These are phyloP conservation scores for Talaromyces amestolkiae DNA, from an alignment of 2,329 filamentous ascomycete genomes.

Conservation along the genomic window DNA sequence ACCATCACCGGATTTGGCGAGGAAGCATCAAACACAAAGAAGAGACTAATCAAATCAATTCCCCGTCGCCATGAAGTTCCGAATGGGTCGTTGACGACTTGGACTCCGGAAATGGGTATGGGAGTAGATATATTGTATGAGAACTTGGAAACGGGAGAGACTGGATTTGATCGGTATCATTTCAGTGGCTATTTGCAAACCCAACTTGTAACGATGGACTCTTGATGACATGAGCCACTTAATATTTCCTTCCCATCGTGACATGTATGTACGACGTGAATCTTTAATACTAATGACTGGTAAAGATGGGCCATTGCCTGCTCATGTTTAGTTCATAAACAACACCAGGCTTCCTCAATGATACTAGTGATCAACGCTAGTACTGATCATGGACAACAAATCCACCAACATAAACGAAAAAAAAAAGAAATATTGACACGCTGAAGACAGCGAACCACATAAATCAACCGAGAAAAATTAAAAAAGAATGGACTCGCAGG, in stretches of 20 bases:
- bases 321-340: too few species aligned
- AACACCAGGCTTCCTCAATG: not conserved
- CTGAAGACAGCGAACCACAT: not conserved
- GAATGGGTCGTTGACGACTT: not conserved
- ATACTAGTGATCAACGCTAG: not conserved
- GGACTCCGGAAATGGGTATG: slow-evolving; percentile 4
- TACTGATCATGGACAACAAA: too few species aligned
- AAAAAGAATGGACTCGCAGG: slow-evolving; percentile 8
- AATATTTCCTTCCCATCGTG: not conserved
- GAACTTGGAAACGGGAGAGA: slow-evolving; percentile 5
- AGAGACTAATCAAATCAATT: slow-evolving; percentile 2
- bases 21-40: not conserved
- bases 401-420: not conserved
- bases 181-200: not conserved
- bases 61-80: not conserved
- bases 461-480: not conserved
- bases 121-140: slow-evolving; percentile 9
- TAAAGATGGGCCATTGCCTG: not conserved
- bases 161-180: slow-evolving; percentile 2
- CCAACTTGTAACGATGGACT: not conserved
- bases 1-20: not conserved
- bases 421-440: not conserved
- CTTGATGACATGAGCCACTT: not conserved
- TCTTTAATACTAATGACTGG: not conserved
- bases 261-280: not conserved